A percentile compares a stretch with the other conserved stretches of the same genome.
These are phyloP conservation scores for Chlorella variabilis DNA, from an alignment of 163 green algal genomes.

Conservation along the genomic window DNA sequence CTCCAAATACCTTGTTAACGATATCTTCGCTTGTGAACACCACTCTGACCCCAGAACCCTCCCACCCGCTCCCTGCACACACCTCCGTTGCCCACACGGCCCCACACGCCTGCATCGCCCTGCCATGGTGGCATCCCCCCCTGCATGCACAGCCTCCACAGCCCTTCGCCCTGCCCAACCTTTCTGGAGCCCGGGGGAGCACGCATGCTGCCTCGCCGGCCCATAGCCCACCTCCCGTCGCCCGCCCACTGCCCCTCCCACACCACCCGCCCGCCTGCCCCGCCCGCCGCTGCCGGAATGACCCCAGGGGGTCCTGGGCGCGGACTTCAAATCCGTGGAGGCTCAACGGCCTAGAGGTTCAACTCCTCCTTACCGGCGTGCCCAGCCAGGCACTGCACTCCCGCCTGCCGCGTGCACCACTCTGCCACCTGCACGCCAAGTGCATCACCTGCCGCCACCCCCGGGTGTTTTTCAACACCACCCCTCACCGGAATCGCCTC, in stretches of 20 bases:
- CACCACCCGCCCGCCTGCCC: too few relatives aligned
- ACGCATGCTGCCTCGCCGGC: too few relatives aligned
- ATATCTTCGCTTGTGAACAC: slow-evolving; percentile 33
- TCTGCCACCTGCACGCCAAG: neutral
- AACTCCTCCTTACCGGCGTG: slow-evolving; percentile 53
- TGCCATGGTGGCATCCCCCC: neutral
- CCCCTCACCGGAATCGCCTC: neutral
- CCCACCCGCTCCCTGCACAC: neutral
- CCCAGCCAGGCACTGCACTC: neutral
- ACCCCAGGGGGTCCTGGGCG: slow-evolving; percentile 23
- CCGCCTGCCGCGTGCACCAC: too few relatives aligned
- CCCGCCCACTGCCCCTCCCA: too few relatives aligned
- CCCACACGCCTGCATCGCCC: neutral
- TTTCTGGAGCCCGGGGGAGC: too few relatives aligned
- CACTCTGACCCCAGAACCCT: slow-evolving; percentile 45
- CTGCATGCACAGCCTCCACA: too few relatives aligned
- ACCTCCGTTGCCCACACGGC: neutral
- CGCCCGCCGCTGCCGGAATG: neutral
- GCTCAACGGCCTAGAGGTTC: slow-evolving; percentile 58
- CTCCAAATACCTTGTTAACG: slow-evolving; percentile 54
- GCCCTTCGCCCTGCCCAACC: too few relatives aligned
- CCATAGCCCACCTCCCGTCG: too few relatives aligned
- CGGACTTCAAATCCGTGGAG: slow-evolving; percentile 69
- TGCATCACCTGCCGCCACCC: neutral
- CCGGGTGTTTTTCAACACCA: slow-evolving; percentile 3